Base-by-base conservation (phyloP, 768 basidiomycete genomes). In the Cystobasidiopsis lactophilus region DNA sequence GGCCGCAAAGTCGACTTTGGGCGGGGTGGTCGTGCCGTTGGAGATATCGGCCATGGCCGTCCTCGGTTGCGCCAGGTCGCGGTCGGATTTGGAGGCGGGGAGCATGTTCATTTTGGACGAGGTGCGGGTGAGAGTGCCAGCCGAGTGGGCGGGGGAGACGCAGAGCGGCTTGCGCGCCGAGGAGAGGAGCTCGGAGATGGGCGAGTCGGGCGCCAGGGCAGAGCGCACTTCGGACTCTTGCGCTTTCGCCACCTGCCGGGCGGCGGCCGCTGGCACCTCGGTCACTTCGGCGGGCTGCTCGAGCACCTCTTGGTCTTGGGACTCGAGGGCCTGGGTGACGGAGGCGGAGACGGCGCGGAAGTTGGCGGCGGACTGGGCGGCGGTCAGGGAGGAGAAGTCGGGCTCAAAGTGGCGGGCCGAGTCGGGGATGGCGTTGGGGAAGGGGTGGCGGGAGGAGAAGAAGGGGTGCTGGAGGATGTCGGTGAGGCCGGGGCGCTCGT, bases 151-250 rank as follows among this genome's bases (percentile, higher is more conserved):
- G 7, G 62, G 62, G 5, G 58, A 60, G 19, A 63, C 62, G 56
- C 61, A 58, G 50, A 63, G 58, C 3, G 62, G 62, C 37, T 63
- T 62, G 5, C 62, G 54, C 10, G 62, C 62, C 2, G 57, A 68
- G 65, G 64, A 80, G 60, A 98, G 74, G 46, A 98, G 69, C 2
- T 84, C 85, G 27, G 84, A 83, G 55, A 98, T 89, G 0, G 93
- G 93, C 56, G 81, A 84, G 40, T 84, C 86, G 5, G 89, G 91
- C 63, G 88, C 85, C 1, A 96, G 84, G 1, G 88, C 93, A 62
- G 81, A 79, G 70, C 82, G 80, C 78, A 96, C 95, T 66, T 96
- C 93, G 65, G 80, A 80, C 74, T 98, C 93, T 27, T 47, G 45
- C 14, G 45, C 45, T 47, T 47, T 23, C 24, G 45, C 45, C 18